Conservation (phyloP, 1,139 yeast genomes). For the Meyerozyma smithsonii region DNA sequence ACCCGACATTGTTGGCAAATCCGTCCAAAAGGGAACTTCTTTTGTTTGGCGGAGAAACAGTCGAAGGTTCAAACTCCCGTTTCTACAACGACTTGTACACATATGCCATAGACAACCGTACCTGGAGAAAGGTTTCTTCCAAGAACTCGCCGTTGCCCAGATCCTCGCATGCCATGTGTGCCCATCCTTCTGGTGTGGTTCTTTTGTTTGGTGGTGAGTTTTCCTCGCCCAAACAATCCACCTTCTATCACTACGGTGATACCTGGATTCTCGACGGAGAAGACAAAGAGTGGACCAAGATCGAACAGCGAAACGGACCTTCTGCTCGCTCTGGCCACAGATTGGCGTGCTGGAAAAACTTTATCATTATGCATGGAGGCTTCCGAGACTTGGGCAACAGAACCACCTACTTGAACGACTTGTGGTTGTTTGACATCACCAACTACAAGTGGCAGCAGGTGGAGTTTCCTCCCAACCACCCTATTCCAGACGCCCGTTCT, state of each 20-base stretch:
- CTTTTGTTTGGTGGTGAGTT: slow-evolving; percentile 95
- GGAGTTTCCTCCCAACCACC: slow-evolving; percentile 78
- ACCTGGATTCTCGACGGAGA: slow-evolving; percentile 88
- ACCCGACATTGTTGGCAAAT: slow-evolving; percentile 69
- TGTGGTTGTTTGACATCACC: slow-evolving; percentile 91
- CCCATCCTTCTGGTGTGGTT: slow-evolving; percentile 85
- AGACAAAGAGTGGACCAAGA: slow-evolving; percentile 84
- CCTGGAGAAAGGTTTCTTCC: slow-evolving; percentile 76
- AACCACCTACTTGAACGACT: slow-evolving; percentile 77
- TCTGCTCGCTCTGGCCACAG: slow-evolving; percentile 90
- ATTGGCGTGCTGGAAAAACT: slow-evolving; percentile 88
- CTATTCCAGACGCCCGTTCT: slow-evolving; percentile 84
- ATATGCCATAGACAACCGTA: slow-evolving; percentile 71
- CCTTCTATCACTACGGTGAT: slow-evolving; percentile 95
- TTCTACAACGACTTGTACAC: slow-evolving; percentile 80
- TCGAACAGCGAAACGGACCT: slow-evolving; percentile 75
- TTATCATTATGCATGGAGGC: slow-evolving; percentile 81
- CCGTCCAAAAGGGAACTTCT: slow-evolving; percentile 73
- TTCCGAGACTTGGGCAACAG: slow-evolving; percentile 84
- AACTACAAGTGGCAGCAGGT: slow-evolving; percentile 88
- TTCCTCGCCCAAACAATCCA: slow-evolving; percentile 91
- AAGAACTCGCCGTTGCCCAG: slow-evolving; percentile 90
- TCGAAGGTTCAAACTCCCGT: slow-evolving; percentile 50
- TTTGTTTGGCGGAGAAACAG: slow-evolving; percentile 84
- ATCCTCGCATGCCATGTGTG: slow-evolving; percentile 90